Conservation (phyloP, 495 filamentous ascomycete species). For the Xylaria venustula region DNA sequence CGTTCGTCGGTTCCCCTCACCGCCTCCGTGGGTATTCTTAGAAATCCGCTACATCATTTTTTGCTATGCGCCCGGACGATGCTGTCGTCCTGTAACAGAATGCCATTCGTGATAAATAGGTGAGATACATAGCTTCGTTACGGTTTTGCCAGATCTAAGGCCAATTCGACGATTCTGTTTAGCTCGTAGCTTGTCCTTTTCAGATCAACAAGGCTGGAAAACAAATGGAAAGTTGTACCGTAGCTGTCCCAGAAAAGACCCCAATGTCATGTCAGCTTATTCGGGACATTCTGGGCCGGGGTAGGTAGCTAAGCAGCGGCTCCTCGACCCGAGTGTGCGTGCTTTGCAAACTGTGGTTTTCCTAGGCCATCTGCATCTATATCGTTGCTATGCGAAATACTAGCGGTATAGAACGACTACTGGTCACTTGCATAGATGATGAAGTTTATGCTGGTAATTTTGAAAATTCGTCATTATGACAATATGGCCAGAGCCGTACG, state of each 20-base stretch:
- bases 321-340: background rate
- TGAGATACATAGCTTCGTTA: constrained; percentile 13
- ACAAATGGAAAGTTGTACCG: background rate
- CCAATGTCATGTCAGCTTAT: background rate
- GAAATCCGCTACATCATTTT: constrained; percentile 4
- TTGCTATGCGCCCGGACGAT: constrained; percentile 10
- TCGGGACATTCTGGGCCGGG: too few species aligned
- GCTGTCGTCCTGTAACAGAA: constrained; percentile 1
- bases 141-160: background rate
- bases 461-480: constrained; percentile 14
- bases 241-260: background rate
- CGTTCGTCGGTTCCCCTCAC: background rate
- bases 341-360: background rate
- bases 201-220: background rate
- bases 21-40: constrained; percentile 11
- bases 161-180: background rate
- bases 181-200: constrained; percentile 8
- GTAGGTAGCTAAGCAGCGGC: too few species aligned
- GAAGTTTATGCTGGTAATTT: too few species aligned
- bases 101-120: background rate
- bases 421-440: background rate
- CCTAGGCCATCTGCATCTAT: background rate
- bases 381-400: background rate
- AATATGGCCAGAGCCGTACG: constrained; percentile 1
- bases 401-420: background rate